phyloP scores from a whole-genome alignment of 176 grass and related monocot genomes.

The Chrysopogon serrulatus region DNA sequence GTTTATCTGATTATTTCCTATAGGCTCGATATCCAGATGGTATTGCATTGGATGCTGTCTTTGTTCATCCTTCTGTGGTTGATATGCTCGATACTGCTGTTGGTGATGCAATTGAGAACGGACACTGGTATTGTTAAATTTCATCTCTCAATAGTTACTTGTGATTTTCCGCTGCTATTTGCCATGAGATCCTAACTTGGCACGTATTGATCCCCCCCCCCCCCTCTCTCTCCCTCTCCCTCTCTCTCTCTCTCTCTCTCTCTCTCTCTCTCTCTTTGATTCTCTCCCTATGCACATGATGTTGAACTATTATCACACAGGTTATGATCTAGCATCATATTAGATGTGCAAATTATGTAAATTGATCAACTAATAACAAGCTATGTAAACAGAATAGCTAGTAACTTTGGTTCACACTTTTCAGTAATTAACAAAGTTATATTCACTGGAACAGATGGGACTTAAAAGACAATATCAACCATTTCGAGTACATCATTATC shows the following conservation, averaged over 20 bases:
- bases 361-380: background rate
- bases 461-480: background rate
- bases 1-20: constrained; percentile 28
- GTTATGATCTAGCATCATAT: background rate
- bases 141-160: constrained; percentile 11
- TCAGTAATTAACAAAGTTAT: background rate
- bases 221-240: too few relatives aligned
- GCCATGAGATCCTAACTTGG: constrained; percentile 4
- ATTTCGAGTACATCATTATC: background rate
- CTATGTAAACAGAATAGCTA: constrained; percentile 1
- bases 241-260: background rate
- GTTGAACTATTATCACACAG: constrained; percentile 3
- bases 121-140: constrained; percentile 65
- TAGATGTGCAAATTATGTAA: constrained; percentile 13
- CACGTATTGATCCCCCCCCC: too few relatives aligned
- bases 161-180: constrained; percentile 2
- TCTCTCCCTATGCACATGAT: background rate
- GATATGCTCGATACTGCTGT: constrained; percentile 96
- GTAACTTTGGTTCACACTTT: background rate
- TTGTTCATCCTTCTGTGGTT: constrained; percentile 87
- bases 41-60: constrained; percentile 86
- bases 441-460: constrained; percentile 15
- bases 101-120: constrained; percentile 74
- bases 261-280: background rate
- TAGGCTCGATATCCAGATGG: constrained; percentile 93